Evolutionary conservation across 257 asterid genomes (phyloP).

Genomic region (Ocimum tenuiflorum): DNA sequence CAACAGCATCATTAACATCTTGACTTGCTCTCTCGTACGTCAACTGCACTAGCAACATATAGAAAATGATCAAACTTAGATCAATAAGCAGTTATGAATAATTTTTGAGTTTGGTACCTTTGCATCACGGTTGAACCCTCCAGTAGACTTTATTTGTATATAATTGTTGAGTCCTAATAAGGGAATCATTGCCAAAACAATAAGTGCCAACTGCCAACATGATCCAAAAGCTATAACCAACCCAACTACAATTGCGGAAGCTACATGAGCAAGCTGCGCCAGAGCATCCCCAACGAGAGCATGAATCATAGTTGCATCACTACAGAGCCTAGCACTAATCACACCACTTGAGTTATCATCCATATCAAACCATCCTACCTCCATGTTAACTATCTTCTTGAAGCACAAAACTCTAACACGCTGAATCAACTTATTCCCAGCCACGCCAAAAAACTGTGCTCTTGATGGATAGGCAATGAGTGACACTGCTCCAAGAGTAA

Average conservation of each 20-base stretch:
- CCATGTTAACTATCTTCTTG: slow-evolving; percentile 41
- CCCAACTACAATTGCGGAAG: slow-evolving; percentile 29
- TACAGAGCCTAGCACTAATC: slow-evolving; percentile 39
- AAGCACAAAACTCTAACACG: slow-evolving; percentile 41
- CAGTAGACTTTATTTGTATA: slow-evolving; percentile 26
- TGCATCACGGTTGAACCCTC: slow-evolving; percentile 34
- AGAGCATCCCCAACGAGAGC: slow-evolving; percentile 43
- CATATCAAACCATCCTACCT: slow-evolving; percentile 46
- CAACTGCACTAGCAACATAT: slow-evolving; percentile 27
- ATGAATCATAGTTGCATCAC: slow-evolving; percentile 44
- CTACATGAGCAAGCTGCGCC: slow-evolving; percentile 27
- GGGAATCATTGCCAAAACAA: slow-evolving; percentile 34
- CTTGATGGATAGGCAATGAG: slow-evolving; percentile 25
- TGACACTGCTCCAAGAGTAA: slow-evolving; percentile 26
- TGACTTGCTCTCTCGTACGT: slow-evolving; percentile 65
- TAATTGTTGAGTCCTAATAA: slow-evolving; percentile 26
- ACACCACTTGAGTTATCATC: slow-evolving; percentile 40
- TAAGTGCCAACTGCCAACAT: slow-evolving; percentile 49
- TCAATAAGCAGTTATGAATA: no score
- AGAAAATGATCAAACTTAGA: neutral
- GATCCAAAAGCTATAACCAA: slow-evolving; percentile 46
- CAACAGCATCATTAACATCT: slow-evolving; percentile 61
- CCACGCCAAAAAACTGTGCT: slow-evolving; percentile 30
- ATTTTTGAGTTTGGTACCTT: slow-evolving; percentile 22
- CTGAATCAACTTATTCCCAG: slow-evolving; percentile 35